Conservation (phyloP, 192 early-diverging fungal species). For the Umbelopsis sp. region DNA sequence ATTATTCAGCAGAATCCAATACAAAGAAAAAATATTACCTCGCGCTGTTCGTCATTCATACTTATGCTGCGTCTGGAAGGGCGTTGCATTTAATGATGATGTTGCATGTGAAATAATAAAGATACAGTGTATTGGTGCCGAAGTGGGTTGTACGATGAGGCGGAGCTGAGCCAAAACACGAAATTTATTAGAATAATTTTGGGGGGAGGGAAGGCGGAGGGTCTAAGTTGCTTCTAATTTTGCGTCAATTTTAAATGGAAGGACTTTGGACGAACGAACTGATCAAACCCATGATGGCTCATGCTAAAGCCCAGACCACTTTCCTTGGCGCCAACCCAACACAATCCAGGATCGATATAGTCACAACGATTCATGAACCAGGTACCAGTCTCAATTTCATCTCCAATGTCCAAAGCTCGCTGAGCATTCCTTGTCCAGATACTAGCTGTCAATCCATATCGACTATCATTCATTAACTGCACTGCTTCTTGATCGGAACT, state of each 20-base stretch:
- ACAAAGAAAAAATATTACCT: not conserved
- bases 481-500: constrained; percentile 74
- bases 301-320: constrained; percentile 73
- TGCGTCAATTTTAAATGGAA: constrained; percentile 35
- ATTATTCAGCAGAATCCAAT: not conserved
- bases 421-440: constrained; percentile 75
- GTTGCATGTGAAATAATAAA: not conserved
- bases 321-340: constrained; percentile 80
- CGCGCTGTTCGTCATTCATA: constrained; percentile 11
- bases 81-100: constrained; percentile 14
- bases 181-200: not conserved
- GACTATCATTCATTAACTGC: constrained; percentile 77
- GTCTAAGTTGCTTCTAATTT: constrained; percentile 6
- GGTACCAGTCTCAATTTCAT: constrained; percentile 74
- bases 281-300: constrained; percentile 72
- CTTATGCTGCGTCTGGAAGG: constrained; percentile 7
- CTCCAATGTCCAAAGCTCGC: constrained; percentile 60
- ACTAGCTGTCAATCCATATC: constrained; percentile 78
- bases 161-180: not conserved
- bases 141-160: constrained; percentile 2
- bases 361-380: constrained; percentile 87
- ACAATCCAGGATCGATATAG: constrained; percentile 78
- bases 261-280: constrained; percentile 54
- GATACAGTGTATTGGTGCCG: not conserved
- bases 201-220: not conserved